Evolutionary conservation across 768 basidiomycete genomes (phyloP), one percentile per base, ranked within the genome.

Genomic region (Termitomyces eurrhizus): DNA sequence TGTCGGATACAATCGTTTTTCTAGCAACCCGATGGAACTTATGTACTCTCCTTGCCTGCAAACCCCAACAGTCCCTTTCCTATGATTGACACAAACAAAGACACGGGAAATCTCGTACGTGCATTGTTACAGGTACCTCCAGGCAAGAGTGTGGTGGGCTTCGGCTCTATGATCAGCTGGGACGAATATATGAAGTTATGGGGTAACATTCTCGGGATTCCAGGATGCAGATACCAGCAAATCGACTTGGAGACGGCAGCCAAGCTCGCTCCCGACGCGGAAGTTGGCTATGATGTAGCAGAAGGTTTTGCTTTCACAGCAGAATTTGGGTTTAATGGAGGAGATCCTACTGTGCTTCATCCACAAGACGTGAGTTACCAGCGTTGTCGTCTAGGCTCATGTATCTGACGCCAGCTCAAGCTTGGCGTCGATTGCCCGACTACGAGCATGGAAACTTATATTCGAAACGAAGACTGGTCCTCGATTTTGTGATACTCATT

Each of bases 121-220:
- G 54, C 54, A 18, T 39, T 60, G 46, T 33, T 60, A 4, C 53
- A 50, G 21, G 33, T 48, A n/a, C 37, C 59, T 51, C 54, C 59
- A 14, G 49, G 55, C 1, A 60, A 56, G 41, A 56, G 26, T 9
- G 11, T 60, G 18, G 49, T 60, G 4, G 59, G 59, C 36, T 60
- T 60, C 49, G 59, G 59, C 32, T 60, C 59, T 21, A 55, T 60
- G 59, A 60, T 60, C 3, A 60, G 59, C 59, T 60, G 53, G 54
- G 45, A 36, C 32, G 54, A 45, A 14, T 60, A 60, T 12, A 56
- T 56, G 49, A 56, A 55, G 37, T 21, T 60, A 7, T 60, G 59
- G 54, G 53, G 54, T 12, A 9, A 56, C 6, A 60, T 60, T 12
- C 59, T 60, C 4, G 59, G 54, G 11, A 13, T 49, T 2, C 54